These are phyloP conservation scores for Leavenworthia alabamica DNA, from an alignment of 345 rosid genomes.

Conservation along the genomic window DNA sequence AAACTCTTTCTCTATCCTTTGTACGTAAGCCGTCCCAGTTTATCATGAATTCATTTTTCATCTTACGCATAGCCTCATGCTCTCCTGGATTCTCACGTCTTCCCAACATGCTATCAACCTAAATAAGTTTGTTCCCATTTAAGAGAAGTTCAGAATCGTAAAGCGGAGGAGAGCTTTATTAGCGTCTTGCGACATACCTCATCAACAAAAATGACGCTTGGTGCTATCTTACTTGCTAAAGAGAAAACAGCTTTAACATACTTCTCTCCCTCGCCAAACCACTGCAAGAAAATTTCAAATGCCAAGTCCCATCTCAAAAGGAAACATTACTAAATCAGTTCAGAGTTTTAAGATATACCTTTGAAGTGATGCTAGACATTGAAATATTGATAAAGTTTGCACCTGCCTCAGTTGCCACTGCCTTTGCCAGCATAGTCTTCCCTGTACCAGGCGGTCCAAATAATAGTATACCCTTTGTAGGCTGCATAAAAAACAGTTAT, in stretches of 20 bases:
- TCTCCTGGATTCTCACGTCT: slow-evolving; percentile 97
- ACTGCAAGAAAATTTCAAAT: slow-evolving; percentile 45
- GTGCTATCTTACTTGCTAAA: slow-evolving; percentile 97
- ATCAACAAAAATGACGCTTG: slow-evolving; percentile 89
- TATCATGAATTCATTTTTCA: slow-evolving; percentile 99
- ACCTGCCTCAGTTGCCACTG: slow-evolving; percentile 98
- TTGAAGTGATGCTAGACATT: slow-evolving; percentile 96
- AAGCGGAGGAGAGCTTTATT: not conserved
- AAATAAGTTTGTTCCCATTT: not conserved
- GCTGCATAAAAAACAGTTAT: slow-evolving; percentile 41
- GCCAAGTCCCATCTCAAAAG: not conserved
- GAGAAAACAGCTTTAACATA: slow-evolving; percentile 97
- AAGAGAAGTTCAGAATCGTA: not conserved
- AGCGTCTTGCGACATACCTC: slow-evolving; percentile 51
- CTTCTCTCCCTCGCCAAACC: slow-evolving; percentile 99
- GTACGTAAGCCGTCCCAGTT: slow-evolving; percentile 97
- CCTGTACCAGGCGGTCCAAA: slow-evolving; percentile 99
- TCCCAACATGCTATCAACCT: slow-evolving; percentile 99
- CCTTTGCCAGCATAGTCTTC: slow-evolving; percentile 99
- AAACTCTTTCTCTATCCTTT: slow-evolving; percentile 88
- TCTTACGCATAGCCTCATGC: slow-evolving; percentile 97
- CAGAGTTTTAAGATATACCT: slow-evolving; percentile 33
- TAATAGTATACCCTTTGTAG: slow-evolving; percentile 89
- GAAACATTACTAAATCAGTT: not conserved
- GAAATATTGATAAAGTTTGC: slow-evolving; percentile 97